Evolutionary conservation across 2,329 filamentous ascomycete genomes (phyloP), one percentile per base, ranked within the genome.

Genomic region (Pyrenochaeta sp.): DNA sequence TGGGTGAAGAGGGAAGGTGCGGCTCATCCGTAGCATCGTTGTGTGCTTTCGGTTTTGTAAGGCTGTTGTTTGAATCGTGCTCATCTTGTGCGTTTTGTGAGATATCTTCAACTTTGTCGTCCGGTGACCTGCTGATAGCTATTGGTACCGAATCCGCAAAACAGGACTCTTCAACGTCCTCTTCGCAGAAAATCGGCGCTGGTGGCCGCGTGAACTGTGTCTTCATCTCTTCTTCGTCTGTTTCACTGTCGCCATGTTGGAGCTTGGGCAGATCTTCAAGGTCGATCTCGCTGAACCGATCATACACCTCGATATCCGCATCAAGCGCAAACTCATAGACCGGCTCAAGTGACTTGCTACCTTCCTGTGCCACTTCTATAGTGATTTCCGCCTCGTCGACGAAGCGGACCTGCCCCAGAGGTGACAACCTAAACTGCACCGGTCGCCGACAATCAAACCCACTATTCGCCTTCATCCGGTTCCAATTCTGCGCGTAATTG

Each of bases 401-500:
- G 42, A 44, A 44, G 24, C 54, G 28, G 2, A 44, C 42, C 15
- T 44, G 42, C 8, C 34, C 19, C 25, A 47, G n/a, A 15, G n/a
- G n/a, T 47, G 45, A 47, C 9, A 2, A 6, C 28, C 19, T 27
- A 28, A 10, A 47, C 15, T n/a, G 45, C 15, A 47, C 30, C 30
- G 45, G 27, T 5, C 28, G 30, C 12, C 45, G 45, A 28, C 28
- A 34, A 24, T 47, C 45, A 2, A 40, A 22, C 7, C 22, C 43
- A n/a, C 9, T 32, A 25, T 27, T 15, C 39, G 30, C 36, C 34
- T 56, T 57, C 32, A 54, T 56, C 4, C 36, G 34, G 7, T 37
- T 48, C n/a, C 28, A 40, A 22, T 68, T 61, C 3, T 49, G 30
- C 3, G 42, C 42, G 22, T 59, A 62, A 4, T 56, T 22, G 2